A percentile compares a stretch with the other conserved stretches of the same genome.
These are phyloP conservation scores for Aureobasidium sp. DNA, from an alignment of 2,329 filamentous ascomycete species.

Conservation along the genomic window DNA sequence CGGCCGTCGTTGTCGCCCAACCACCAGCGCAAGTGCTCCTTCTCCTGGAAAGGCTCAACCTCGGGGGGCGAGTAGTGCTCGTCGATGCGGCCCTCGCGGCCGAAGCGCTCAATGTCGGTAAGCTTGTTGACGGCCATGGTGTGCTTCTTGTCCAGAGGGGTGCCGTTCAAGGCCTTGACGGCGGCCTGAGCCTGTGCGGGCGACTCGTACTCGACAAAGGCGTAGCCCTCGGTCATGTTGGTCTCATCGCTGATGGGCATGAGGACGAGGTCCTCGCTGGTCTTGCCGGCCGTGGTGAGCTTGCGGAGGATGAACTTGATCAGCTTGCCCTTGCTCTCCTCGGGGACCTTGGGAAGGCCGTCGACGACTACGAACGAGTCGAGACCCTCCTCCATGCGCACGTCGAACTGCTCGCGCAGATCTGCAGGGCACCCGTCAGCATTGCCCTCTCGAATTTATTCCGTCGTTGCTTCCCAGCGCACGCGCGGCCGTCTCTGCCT, in stretches of 20 bases:
- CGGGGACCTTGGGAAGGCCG: conserved; percentile 79
- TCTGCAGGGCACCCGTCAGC: conserved; percentile 41
- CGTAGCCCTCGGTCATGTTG: conserved; percentile 80
- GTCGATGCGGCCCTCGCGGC: conserved; percentile 84
- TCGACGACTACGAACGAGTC: conserved; percentile 96
- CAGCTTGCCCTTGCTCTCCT: conserved; percentile 87
- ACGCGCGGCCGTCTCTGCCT: not conserved
- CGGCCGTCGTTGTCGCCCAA: conserved; percentile 79
- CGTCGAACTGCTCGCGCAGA: conserved; percentile 87
- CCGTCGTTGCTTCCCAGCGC: not conserved
- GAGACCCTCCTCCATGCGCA: conserved; percentile 89
- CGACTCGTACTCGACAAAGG: conserved; percentile 93
- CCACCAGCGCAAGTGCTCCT: conserved; percentile 93
- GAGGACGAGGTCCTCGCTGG: conserved; percentile 76
- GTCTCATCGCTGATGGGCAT: conserved; percentile 83
- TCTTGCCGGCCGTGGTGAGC: conserved; percentile 74
- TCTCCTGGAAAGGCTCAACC: conserved; percentile 77
- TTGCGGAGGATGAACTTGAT: conserved; percentile 95
- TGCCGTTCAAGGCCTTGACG: conserved; percentile 76
- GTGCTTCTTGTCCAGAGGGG: conserved; percentile 93
- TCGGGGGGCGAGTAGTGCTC: conserved; percentile 79
- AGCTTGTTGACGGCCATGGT: conserved; percentile 94
- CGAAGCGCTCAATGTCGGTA: conserved; percentile 94
- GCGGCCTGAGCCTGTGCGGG: conserved; percentile 82
- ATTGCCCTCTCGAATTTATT: not conserved